Conservation (phyloP, 2,329 filamentous ascomycete species). For the Colletotrichum sp. region DNA sequence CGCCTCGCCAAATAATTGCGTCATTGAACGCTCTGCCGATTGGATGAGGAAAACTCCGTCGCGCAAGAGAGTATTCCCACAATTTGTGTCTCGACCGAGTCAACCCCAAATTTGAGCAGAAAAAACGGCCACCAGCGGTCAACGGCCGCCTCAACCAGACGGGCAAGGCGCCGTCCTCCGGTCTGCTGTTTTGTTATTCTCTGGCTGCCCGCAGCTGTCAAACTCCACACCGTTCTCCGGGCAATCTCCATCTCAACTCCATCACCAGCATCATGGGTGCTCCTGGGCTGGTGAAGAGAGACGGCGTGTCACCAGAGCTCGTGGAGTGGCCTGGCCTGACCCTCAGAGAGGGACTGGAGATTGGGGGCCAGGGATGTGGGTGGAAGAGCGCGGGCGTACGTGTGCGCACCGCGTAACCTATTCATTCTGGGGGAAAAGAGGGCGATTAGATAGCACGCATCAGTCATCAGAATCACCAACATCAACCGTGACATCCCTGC, state of each 20-base stretch:
- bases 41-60: neutral
- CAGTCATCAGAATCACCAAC: neutral
- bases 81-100: neutral
- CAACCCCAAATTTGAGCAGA: neutral
- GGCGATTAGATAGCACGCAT: neutral
- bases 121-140: neutral
- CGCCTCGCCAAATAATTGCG: neutral
- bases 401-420: neutral
- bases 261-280: neutral
- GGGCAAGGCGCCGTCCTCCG: neutral
- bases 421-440: neutral
- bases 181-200: neutral
- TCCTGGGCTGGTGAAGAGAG: neutral
- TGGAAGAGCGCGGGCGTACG: neutral
- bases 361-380: neutral
- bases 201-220: neutral
- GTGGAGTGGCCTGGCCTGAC: neutral
- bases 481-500: neutral
- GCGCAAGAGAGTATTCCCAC: neutral
- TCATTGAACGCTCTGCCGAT: neutral
- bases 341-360: neutral
- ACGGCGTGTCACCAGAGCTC: neutral
- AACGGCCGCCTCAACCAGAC: neutral
- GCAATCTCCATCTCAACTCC: constrained; percentile 12
- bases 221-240: neutral